Conservation (phyloP, 1,139 yeast genomes). For the Zygoascus sp. region DNA sequence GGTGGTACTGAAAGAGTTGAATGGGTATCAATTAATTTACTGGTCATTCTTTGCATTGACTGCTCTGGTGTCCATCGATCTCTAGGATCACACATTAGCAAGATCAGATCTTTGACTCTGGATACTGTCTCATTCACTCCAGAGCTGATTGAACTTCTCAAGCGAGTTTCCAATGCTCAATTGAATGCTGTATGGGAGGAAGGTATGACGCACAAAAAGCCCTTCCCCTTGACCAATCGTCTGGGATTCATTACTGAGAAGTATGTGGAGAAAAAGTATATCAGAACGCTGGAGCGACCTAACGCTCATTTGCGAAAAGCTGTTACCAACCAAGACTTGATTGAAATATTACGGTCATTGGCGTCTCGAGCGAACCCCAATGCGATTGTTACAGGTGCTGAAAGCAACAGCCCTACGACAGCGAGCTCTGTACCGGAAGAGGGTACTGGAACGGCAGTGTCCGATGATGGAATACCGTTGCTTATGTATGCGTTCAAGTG, state of each 20-base stretch:
- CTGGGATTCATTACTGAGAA: constrained; percentile 38
- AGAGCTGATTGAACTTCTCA: constrained; percentile 55
- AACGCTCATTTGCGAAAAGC: constrained; percentile 36
- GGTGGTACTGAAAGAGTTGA: constrained; percentile 60
- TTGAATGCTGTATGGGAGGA: constrained; percentile 58
- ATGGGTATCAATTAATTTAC: constrained; percentile 79
- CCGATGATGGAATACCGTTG: constrained; percentile 21
- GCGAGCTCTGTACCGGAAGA: background rate
- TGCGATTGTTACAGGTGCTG: constrained; percentile 24
- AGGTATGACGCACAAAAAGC: constrained; percentile 38
- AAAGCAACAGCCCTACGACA: constrained; percentile 12
- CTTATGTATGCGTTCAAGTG: constrained; percentile 30
- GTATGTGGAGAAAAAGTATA: constrained; percentile 40
- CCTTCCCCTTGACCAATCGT: constrained; percentile 39
- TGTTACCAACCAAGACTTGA: constrained; percentile 32
- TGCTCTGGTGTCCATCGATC: constrained; percentile 78
- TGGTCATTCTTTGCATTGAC: constrained; percentile 71
- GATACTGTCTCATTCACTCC: constrained; percentile 63
- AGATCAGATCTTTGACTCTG: constrained; percentile 73
- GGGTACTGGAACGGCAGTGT: constrained; percentile 15
- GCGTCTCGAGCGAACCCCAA: constrained; percentile 42
- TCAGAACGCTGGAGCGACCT: constrained; percentile 34
- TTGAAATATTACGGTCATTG: constrained; percentile 34
- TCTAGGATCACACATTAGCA: constrained; percentile 67
- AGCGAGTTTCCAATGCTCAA: constrained; percentile 59